Evolutionary conservation across 192 early-diverging fungal species (phyloP), one percentile per base, ranked within the genome.

Genomic region (Entomortierella lignicola): DNA sequence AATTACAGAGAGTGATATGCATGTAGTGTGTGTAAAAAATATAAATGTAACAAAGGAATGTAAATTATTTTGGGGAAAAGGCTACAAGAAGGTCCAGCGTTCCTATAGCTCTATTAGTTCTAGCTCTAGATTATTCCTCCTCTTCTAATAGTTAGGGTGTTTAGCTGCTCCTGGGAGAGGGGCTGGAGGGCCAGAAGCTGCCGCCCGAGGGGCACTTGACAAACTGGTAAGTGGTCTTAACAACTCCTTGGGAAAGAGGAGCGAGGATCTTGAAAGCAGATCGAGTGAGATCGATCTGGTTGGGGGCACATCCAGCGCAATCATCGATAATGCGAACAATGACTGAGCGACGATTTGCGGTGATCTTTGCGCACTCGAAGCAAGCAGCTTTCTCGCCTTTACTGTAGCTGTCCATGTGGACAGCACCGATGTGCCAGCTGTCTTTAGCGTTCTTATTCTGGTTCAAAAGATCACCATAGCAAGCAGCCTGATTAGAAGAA

Each of bases 291-390:
- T 81, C 80, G 23, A 81, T 39, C 17, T 73, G 62, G 27, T 31
- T 64, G 4, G 52, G 17, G 4, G 25, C 0, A 26, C 80, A 81
- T n/a, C 60, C 37, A 15, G 21, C 27, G 63, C 80, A 81, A 8
- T 73, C 53, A 23, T 81, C 80, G 31, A 81, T 70, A 31, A 81
- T 60, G 21, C 72, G 53, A 6, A 63, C 80, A 52, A 74, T 34
- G 48, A 81, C 58, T 0, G 60, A 69, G 47, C 66, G 65, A 0
- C 17, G 15, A 4, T 42, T 52, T n/a, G 60, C 55, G n/a, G 63
- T 77, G 66, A 77, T 37, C 37, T 59, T 68, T 43, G 52, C 61
- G 61, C 73, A 77, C 37, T 77, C 34, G 48, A 77, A 77, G 55
- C 73, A 77, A 18, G 32, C 60, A 0, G 23, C 11, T 17, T 53